Percentiles rank a stretch among this genome's conserved stretches.
phyloP scores from a whole-genome alignment of 768 basidiomycete species.

The Scleroderma citrinum region DNA sequence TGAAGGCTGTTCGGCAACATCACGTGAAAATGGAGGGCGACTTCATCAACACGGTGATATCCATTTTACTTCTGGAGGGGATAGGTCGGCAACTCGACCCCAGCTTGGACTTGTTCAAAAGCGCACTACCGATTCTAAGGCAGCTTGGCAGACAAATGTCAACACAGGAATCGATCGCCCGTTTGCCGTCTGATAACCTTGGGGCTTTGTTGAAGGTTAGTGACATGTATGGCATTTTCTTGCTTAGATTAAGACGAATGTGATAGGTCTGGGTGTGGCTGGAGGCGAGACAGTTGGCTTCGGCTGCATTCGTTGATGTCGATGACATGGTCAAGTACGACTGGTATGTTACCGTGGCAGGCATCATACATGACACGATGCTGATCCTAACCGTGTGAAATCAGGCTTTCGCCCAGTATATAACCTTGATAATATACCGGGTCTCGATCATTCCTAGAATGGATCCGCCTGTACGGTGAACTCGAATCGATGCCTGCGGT shows the following conservation, averaged over 20 bases:
- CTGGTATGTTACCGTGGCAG: conserved; percentile 46
- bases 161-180: conserved; percentile 53
- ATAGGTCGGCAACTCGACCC: conserved; percentile 95
- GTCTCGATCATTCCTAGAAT: too few species aligned
- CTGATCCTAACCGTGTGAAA: conserved; percentile 8
- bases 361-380: not conserved
- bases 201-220: conserved; percentile 85
- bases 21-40: conserved; percentile 99
- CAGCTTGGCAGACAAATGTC: conserved; percentile 92
- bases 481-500: too few species aligned
- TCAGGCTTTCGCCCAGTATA: conserved; percentile 48
- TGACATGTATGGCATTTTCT: not conserved
- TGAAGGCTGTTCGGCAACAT: conserved; percentile 79
- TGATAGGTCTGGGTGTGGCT: conserved; percentile 85
- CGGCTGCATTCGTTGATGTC: conserved; percentile 68
- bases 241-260: conserved; percentile 3
- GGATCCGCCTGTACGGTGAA: too few species aligned
- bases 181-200: conserved; percentile 64
- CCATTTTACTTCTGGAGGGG: conserved; percentile 88
- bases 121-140: conserved; percentile 87
- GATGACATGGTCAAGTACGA: conserved; percentile 88
- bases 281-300: conserved; percentile 85
- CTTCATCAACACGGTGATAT: conserved; percentile 97
- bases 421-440: too few species aligned
- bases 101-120: conserved; percentile 88